phyloP scores from a whole-genome alignment of 495 filamentous ascomycete species.

The Aspergillus ellipticus region DNA sequence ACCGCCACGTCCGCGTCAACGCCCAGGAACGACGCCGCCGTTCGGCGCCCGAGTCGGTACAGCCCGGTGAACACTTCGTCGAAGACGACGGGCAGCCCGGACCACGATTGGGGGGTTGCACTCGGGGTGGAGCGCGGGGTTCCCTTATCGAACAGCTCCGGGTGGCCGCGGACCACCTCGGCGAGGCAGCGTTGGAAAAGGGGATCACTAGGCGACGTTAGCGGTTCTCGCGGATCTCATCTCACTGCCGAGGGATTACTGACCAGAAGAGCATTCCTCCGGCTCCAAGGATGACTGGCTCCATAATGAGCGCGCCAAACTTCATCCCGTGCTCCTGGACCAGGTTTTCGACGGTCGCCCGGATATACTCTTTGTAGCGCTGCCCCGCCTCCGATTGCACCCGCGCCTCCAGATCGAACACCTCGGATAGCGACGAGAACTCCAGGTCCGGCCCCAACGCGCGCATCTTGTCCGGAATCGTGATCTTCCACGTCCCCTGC shows the following conservation, averaged over 20 bases:
- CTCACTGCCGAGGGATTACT: conserved; percentile 18
- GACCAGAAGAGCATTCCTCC: conserved; percentile 76
- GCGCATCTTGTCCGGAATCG: conserved; percentile 45
- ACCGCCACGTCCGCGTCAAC: conserved; percentile 66
- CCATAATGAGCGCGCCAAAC: conserved; percentile 71
- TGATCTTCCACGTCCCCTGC: conserved; percentile 59
- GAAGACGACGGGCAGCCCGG: conserved; percentile 68
- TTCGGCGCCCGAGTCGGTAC: conserved; percentile 68
- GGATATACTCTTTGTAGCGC: conserved; percentile 58
- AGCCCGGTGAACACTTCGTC: conserved; percentile 83
- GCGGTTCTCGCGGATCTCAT: too few relatives aligned
- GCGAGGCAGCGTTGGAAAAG: conserved; percentile 69
- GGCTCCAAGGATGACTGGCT: conserved; percentile 71
- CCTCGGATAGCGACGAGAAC: conserved; percentile 48
- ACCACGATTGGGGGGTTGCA: conserved; percentile 46
- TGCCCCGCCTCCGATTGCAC: conserved; percentile 33
- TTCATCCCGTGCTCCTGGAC: conserved; percentile 51
- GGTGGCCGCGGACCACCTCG: conserved; percentile 54
- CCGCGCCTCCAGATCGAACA: conserved; percentile 60
- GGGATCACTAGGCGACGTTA: conserved; percentile 53
- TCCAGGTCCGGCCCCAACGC: conserved; percentile 42
- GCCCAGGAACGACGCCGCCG: conserved; percentile 61
- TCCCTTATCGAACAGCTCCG: conserved; percentile 41
- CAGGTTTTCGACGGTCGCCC: conserved; percentile 45
- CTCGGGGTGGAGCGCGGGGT: conserved; percentile 7